Percentiles rank a stretch among this genome's conserved stretches.
Evolutionary conservation across 2,329 filamentous ascomycete species (phyloP).

Genomic region (Pezicula rhizophila): DNA sequence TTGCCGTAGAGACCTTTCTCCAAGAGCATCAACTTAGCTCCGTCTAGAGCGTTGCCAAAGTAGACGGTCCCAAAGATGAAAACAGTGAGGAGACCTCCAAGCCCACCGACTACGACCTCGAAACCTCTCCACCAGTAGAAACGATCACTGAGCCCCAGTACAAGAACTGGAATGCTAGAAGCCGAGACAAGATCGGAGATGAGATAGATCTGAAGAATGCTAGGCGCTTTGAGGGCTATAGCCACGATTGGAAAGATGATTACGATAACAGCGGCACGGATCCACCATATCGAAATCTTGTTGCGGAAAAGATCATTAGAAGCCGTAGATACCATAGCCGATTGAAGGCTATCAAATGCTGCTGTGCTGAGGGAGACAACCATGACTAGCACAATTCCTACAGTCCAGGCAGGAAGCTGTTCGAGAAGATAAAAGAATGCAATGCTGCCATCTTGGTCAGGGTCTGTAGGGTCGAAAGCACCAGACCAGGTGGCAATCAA

Average conservation of each 20-base stretch:
- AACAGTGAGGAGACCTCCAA: conserved; percentile 72
- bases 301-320: conserved; percentile 85
- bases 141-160: conserved; percentile 62
- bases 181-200: conserved; percentile 77
- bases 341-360: conserved; percentile 75
- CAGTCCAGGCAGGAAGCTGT: conserved; percentile 71
- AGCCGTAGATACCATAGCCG: conserved; percentile 77
- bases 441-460: conserved; percentile 55
- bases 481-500: conserved; percentile 75
- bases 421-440: conserved; percentile 72
- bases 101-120: conserved; percentile 71
- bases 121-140: conserved; percentile 73
- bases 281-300: conserved; percentile 67
- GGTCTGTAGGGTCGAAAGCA: conserved; percentile 55
- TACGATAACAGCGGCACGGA: conserved; percentile 62
- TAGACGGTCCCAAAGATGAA: conserved; percentile 79
- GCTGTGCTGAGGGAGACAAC: conserved; percentile 69
- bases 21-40: conserved; percentile 63
- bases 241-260: conserved; percentile 70
- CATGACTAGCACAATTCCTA: conserved; percentile 78
- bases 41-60: conserved; percentile 59
- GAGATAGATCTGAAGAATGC: conserved; percentile 74
- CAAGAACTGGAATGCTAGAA: conserved; percentile 66
- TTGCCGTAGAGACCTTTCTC: conserved; percentile 67
- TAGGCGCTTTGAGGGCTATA: conserved; percentile 67